Evolutionary conservation across 164 flowering plant species (phyloP).

Genomic region (Aristolochia fimbriata): DNA sequence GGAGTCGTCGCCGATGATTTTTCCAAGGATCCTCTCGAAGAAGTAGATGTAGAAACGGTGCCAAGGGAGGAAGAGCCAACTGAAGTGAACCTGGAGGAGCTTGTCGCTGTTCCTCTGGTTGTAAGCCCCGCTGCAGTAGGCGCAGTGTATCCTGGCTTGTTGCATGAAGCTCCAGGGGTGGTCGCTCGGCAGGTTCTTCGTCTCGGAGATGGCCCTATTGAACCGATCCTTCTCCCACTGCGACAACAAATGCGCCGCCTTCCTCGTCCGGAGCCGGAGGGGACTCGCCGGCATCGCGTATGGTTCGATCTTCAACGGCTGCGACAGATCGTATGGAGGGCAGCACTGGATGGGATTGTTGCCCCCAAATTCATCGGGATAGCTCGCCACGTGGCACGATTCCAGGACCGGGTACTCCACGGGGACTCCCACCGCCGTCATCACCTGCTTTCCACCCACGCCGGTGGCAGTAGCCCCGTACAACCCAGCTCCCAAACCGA

Average conservation of each 20-base stretch:
- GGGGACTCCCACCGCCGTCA: background rate
- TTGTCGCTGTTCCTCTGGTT: background rate
- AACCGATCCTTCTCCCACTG: background rate
- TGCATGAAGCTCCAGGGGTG: conserved; percentile 6
- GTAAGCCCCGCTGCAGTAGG: conserved; percentile 6
- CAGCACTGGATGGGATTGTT: background rate
- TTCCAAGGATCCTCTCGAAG: conserved; percentile 9
- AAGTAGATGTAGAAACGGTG: conserved; percentile 8
- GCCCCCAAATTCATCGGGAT: background rate
- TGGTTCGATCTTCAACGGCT: background rate
- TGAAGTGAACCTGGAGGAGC: conserved; percentile 1
- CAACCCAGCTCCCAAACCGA: conserved; percentile 7
- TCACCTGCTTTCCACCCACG: background rate
- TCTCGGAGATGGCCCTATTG: background rate
- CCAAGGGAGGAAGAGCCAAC: conserved; percentile 11
- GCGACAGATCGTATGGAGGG: background rate
- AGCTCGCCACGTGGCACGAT: background rate
- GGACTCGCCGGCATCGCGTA: background rate
- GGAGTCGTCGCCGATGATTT: conserved; percentile 7
- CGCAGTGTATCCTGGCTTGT: conserved; percentile 7
- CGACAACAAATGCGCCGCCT: conserved; percentile 1
- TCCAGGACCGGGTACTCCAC: background rate
- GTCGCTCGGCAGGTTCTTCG: conserved; percentile 1
- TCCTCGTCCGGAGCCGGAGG: conserved; percentile 2
- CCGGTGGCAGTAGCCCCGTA: background rate